Evolutionary conservation across 192 early-diverging fungal species (phyloP).

Genomic region (Linnemannia hyalina): DNA sequence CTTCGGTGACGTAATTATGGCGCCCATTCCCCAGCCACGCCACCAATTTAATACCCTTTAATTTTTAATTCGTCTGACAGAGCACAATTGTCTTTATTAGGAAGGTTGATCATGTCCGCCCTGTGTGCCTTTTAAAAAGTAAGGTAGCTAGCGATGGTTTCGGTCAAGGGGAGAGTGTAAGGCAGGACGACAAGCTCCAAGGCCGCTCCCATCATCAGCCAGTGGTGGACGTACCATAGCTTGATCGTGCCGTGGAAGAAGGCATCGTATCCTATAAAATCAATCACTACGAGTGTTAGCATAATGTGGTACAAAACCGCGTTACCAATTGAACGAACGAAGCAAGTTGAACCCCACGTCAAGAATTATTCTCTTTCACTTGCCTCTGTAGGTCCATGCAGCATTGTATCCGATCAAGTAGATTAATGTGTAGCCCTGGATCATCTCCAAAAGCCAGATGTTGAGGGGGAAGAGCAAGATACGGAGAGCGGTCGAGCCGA

Average conservation of each 20-base stretch:
- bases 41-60: no score
- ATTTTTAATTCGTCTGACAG: neutral
- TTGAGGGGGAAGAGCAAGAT: conserved; percentile 49
- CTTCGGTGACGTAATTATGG: no score
- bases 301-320: neutral
- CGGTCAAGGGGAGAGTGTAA: conserved; percentile 27
- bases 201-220: conserved; percentile 49
- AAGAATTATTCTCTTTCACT: neutral
- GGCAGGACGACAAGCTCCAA: conserved; percentile 39
- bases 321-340: no score
- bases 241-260: conserved; percentile 55
- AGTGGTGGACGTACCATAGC: conserved; percentile 46
- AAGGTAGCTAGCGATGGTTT: conserved; percentile 25
- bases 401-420: conserved; percentile 53
- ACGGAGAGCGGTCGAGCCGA: conserved; percentile 30
- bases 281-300: neutral
- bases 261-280: conserved; percentile 43
- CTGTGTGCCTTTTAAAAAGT: neutral
- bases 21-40: no score
- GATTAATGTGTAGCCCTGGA: conserved; percentile 52
- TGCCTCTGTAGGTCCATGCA: conserved; percentile 49
- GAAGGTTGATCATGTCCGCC: neutral
- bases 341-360: neutral
- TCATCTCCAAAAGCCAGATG: conserved; percentile 50
- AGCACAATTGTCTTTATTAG: neutral